Base-by-base conservation (phyloP, 768 basidiomycete species). In the Chalciporus piperatus region DNA sequence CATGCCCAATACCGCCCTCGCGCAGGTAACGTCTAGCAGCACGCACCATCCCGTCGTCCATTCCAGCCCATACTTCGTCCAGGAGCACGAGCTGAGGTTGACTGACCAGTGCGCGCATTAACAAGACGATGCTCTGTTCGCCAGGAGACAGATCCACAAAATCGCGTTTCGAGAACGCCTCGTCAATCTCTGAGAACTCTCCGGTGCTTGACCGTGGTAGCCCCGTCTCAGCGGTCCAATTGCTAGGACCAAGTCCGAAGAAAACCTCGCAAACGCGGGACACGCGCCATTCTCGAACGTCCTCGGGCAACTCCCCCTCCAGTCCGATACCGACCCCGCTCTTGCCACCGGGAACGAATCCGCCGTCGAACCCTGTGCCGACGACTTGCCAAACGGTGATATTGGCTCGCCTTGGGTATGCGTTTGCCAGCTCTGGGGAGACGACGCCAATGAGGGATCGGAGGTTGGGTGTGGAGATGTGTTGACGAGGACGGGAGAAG, bases 61-160 rank as follows among this genome's bases (percentile, higher is more conserved):
- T 95, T 22, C 94, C 95, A 20, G 89, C 85, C 82, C 91, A 94
- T 9, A 86, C 89, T 65, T 99, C 96, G 62, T 99, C 96, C 37
- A 98, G 71, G 10, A 98, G 74, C 7, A 98, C 75, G 30, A 99
- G 64, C 48, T 78, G 79, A 3, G 90, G 88, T 13, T 76, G 72
- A 13, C 80, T 80, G 9, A 95, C 92, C 30, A 97, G 72, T 23
- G 94, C 90, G 16, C 94, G 82, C 79, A 95, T 84, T 39, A 98
- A 76, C 33, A 98, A 72, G 17, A 92, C 82, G 41, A 95, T 68
- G 41, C 84, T 79, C 70, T 96, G 95, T 63, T 89, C 88, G 0
- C 84, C 87, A 0, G 81, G 75, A 0, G 86, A 75, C 6, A 95
- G 75, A 37, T 78, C 76, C 0, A 80, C 76, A 62, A 98, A 97